Percentiles rank a stretch among this genome's conserved stretches.
These are phyloP conservation scores for Monosporascus sp. DNA, from an alignment of 2,329 filamentous ascomycete genomes.

Conservation along the genomic window DNA sequence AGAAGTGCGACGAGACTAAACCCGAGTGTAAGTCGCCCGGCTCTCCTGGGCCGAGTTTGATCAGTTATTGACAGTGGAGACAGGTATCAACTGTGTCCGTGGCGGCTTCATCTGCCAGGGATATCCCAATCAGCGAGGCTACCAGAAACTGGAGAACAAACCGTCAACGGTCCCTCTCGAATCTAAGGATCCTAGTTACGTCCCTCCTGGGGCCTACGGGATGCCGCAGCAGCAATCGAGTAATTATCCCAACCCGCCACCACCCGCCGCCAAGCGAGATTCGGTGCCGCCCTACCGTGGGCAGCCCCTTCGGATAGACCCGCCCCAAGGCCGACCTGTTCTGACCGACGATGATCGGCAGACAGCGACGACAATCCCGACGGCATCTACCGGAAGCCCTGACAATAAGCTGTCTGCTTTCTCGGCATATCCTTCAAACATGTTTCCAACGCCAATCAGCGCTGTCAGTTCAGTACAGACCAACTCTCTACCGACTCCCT, in stretches of 20 bases:
- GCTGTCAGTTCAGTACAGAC: constrained; percentile 36
- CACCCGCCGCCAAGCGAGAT: constrained; percentile 44
- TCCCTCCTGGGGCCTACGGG: constrained; percentile 57
- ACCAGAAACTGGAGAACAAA: constrained; percentile 72
- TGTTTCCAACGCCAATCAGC: constrained; percentile 60
- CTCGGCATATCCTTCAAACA: constrained; percentile 46
- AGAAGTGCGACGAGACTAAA: constrained; percentile 95
- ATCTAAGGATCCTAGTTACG: constrained; percentile 70
- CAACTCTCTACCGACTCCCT: constrained; percentile 22
- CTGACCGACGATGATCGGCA: constrained; percentile 53
- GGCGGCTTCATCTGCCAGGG: constrained; percentile 89
- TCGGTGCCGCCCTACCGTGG: constrained; percentile 56
- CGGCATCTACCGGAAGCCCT: constrained; percentile 53
- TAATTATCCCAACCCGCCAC: constrained; percentile 24
- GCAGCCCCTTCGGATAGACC: constrained; percentile 58
- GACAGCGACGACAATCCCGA: constrained; percentile 55
- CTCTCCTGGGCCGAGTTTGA: background rate
- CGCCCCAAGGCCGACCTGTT: constrained; percentile 53
- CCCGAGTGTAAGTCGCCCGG: constrained; percentile 71
- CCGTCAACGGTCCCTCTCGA: constrained; percentile 69
- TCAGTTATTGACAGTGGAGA: constrained; percentile 15
- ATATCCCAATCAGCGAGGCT: constrained; percentile 77
- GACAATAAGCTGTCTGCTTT: constrained; percentile 59
- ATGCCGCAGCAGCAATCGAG: constrained; percentile 45
- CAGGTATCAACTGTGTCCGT: constrained; percentile 83